These are phyloP conservation scores for Pichia kudriavzevii DNA, from an alignment of 1,139 yeast species.

Conservation along the genomic window DNA sequence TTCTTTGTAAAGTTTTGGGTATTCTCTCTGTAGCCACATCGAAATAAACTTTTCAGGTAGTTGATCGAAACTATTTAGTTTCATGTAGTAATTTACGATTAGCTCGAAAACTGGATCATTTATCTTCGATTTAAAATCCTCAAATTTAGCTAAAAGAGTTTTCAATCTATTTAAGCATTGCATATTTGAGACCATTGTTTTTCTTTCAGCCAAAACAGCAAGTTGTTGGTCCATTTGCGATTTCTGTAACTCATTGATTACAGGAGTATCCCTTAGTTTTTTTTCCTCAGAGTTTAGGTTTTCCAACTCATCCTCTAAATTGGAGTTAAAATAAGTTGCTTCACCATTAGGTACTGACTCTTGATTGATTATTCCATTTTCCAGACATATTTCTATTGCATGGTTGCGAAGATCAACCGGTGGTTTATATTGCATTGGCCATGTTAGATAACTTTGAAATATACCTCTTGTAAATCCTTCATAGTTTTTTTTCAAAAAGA, in stretches of 20 bases:
- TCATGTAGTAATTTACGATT: constrained; percentile 36
- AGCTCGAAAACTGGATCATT: constrained; percentile 29
- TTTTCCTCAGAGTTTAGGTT: constrained; percentile 25
- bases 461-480: constrained; percentile 41
- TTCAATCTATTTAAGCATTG: constrained; percentile 37
- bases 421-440: constrained; percentile 81
- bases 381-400: constrained; percentile 42
- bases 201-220: constrained; percentile 33
- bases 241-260: constrained; percentile 47
- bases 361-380: constrained; percentile 28
- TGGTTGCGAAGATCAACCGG: constrained; percentile 47
- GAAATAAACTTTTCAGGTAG: constrained; percentile 40
- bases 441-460: constrained; percentile 49
- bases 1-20: constrained; percentile 22
- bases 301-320: constrained; percentile 18
- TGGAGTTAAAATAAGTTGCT: constrained; percentile 1
- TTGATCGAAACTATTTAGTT: constrained; percentile 26
- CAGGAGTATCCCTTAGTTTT: constrained; percentile 32
- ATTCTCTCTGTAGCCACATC: constrained; percentile 29
- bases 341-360: constrained; percentile 23
- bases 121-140: constrained; percentile 10
- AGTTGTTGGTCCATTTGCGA: constrained; percentile 38
- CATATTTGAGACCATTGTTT: constrained; percentile 46
- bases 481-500: constrained; percentile 54
- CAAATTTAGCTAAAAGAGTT: constrained; percentile 12